Evolutionary conservation across 1,284 basidiomycete genomes (phyloP).

Genomic region (Sutorius eximius): DNA sequence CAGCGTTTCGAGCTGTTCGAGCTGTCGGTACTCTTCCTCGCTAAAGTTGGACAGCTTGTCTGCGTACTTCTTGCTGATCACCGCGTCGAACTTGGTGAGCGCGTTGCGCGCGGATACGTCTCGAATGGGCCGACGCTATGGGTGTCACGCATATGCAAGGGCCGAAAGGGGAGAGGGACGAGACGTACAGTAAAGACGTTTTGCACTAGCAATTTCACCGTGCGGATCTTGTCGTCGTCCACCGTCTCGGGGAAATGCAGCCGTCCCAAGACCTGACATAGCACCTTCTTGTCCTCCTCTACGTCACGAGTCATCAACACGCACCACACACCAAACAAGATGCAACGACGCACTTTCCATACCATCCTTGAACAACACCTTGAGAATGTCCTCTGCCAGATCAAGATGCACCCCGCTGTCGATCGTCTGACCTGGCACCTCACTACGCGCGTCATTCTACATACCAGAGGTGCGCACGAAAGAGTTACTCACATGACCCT

Average conservation of each 20-base stretch:
- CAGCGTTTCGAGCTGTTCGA: slow-evolving; percentile 57
- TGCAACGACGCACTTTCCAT: slow-evolving; percentile 41
- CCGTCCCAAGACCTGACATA: slow-evolving; percentile 80
- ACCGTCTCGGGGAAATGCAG: slow-evolving; percentile 72
- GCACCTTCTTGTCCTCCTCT: slow-evolving; percentile 81
- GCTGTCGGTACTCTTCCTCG: slow-evolving; percentile 66
- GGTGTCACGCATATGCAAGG: background rate
- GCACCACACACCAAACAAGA: background rate
- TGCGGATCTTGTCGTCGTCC: slow-evolving; percentile 67
- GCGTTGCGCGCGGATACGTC: slow-evolving; percentile 79
- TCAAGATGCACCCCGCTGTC: slow-evolving; percentile 73
- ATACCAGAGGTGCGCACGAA: background rate
- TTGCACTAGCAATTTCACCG: slow-evolving; percentile 62
- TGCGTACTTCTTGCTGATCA: slow-evolving; percentile 70
- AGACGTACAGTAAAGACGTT: slow-evolving; percentile 58
- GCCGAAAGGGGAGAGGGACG: background rate
- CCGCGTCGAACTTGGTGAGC: slow-evolving; percentile 70
- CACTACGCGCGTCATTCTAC: slow-evolving; percentile 29
- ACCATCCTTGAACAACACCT: slow-evolving; percentile 52
- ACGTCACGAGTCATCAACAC: background rate
- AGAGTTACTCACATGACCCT: slow-evolving; percentile 64
- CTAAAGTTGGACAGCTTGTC: slow-evolving; percentile 69
- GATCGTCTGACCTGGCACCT: slow-evolving; percentile 38
- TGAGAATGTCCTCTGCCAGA: slow-evolving; percentile 74
- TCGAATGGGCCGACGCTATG: slow-evolving; percentile 70